phyloP scores from a whole-genome alignment of 2,329 filamentous ascomycete genomes.

The Ophiostoma tasmaniense region DNA sequence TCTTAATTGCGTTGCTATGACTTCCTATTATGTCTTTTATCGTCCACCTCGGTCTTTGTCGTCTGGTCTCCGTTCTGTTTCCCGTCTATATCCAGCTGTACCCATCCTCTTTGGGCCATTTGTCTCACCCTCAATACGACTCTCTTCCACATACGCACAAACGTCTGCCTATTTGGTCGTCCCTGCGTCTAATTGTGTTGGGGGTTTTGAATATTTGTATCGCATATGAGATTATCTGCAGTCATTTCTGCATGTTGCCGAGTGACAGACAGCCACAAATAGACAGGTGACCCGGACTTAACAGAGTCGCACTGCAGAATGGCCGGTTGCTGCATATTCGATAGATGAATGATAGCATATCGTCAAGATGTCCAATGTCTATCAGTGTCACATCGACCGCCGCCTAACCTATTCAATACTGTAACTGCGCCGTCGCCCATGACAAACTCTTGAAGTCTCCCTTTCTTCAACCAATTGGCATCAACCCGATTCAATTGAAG shows the following conservation, averaged over 20 bases:
- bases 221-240: neutral
- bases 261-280: neutral
- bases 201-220: neutral
- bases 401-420: neutral
- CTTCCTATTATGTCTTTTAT: neutral
- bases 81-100: neutral
- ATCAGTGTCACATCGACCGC: neutral
- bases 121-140: constrained; percentile 1
- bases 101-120: neutral
- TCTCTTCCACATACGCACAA: neutral
- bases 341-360: neutral
- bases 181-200: neutral
- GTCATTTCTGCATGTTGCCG: neutral
- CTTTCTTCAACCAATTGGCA: neutral
- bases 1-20: neutral
- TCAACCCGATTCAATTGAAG: neutral
- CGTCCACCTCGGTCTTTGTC: neutral
- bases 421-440: neutral
- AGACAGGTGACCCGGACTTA: neutral
- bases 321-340: neutral
- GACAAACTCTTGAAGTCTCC: neutral
- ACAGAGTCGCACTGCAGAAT: neutral
- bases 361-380: neutral
- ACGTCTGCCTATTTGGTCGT: neutral
- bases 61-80: neutral